A percentile compares a stretch with the other conserved stretches of the same genome.
Evolutionary conservation across 208 protist species (phyloP).

Genomic region (Lotmaria passim): DNA sequence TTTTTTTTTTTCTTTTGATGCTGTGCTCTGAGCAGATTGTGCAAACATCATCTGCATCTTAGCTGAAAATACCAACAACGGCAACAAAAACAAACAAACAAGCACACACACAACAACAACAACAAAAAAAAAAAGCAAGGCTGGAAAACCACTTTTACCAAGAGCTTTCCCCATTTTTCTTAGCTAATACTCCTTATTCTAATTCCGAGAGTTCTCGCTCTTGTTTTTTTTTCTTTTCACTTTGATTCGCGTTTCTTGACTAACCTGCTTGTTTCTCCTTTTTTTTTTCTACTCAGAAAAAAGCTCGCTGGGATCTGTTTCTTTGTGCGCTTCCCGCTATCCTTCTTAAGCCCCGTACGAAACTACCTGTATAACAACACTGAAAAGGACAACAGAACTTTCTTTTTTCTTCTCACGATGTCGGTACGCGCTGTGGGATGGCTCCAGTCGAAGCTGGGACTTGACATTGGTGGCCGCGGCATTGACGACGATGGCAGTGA

Average conservation of each 20-base stretch:
- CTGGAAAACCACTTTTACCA: neutral
- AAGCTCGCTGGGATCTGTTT: too few species aligned
- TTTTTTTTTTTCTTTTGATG: slow-evolving; percentile 8
- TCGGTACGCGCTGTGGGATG: slow-evolving; percentile 74
- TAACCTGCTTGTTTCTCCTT: too few species aligned
- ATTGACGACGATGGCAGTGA: slow-evolving; percentile 12
- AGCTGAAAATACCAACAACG: too few species aligned
- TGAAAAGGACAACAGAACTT: neutral
- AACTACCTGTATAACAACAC: neutral
- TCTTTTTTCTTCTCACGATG: slow-evolving; percentile 14
- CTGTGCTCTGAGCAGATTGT: too few species aligned
- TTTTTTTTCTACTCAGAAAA: too few species aligned
- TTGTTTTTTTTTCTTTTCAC: slow-evolving; percentile 1
- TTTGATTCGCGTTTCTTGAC: neutral
- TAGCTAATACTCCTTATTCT: too few species aligned
- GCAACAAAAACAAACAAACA: too few species aligned
- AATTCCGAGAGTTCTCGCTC: too few species aligned
- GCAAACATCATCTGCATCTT: too few species aligned
- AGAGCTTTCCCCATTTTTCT: too few species aligned
- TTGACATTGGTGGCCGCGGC: slow-evolving; percentile 67
- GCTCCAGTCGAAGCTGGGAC: slow-evolving; percentile 79
- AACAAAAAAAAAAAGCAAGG: neutral
- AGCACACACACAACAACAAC: neutral
- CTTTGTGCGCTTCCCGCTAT: too few species aligned
- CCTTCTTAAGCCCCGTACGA: too few species aligned